phyloP scores from a whole-genome alignment of 805 yeast genomes.

The Sporopachydermia quercuum region DNA sequence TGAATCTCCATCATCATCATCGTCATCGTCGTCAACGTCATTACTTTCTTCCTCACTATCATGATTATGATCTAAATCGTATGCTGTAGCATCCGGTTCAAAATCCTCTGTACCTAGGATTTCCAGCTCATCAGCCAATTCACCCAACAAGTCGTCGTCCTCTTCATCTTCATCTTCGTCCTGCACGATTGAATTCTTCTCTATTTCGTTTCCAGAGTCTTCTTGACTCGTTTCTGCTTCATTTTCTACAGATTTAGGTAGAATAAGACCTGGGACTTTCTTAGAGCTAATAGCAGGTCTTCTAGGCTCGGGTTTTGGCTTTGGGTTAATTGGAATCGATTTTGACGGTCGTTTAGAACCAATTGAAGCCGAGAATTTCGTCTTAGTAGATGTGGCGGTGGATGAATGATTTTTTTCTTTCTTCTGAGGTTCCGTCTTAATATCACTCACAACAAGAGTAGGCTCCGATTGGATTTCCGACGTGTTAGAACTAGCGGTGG shows the following conservation, averaged over 20 bases:
- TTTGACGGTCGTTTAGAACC: background rate
- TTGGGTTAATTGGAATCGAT: background rate
- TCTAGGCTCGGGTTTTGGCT: background rate
- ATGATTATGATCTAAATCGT: slow-evolving; percentile 4
- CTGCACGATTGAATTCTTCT: slow-evolving; percentile 9
- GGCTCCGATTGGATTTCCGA: background rate
- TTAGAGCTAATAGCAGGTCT: background rate
- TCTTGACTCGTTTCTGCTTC: slow-evolving; percentile 7
- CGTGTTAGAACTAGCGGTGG: background rate
- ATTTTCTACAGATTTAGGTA: slow-evolving; percentile 9
- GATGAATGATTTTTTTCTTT: background rate
- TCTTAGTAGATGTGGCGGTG: background rate
- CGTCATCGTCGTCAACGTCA: slow-evolving; percentile 5
- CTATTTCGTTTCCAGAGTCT: too few relatives aligned
- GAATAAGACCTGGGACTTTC: background rate
- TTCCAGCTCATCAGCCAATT: background rate
- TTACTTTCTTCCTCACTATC: slow-evolving; percentile 4
- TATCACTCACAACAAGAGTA: background rate
- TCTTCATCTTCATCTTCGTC: slow-evolving; percentile 1
- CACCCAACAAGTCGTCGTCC: slow-evolving; percentile 7
- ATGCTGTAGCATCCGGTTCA: slow-evolving; percentile 10
- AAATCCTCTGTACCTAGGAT: background rate
- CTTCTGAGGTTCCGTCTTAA: background rate
- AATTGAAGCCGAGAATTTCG: background rate
- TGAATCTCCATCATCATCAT: slow-evolving; percentile 3